Conservation (phyloP, 2,329 filamentous ascomycete species). For the Fusarium buxicola region DNA sequence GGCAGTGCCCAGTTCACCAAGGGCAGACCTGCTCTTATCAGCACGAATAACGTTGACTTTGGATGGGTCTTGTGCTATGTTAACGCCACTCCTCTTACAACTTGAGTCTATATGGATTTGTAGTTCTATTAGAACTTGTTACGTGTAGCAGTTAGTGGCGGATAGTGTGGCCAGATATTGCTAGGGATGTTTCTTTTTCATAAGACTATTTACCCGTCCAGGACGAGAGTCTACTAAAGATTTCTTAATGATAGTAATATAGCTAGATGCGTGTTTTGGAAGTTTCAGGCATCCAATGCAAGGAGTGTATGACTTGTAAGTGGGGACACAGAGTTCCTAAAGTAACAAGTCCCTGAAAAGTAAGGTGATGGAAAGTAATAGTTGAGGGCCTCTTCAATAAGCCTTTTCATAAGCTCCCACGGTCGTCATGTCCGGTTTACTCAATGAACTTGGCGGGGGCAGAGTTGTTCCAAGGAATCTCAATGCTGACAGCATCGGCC, state of each 20-base stretch:
- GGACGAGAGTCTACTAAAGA: too few species aligned
- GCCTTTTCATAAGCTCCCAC: conserved; percentile 12
- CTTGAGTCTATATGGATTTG: too few species aligned
- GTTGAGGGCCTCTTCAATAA: conserved; percentile 12
- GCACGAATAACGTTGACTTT: conserved; percentile 32
- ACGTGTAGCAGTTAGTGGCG: too few species aligned
- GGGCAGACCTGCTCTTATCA: conserved; percentile 10
- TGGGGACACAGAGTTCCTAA: conserved; percentile 13
- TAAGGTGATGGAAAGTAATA: conserved; percentile 18
- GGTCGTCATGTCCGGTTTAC: not conserved
- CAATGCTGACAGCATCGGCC: conserved; percentile 66
- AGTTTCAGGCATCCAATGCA: not conserved
- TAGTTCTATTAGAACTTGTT: too few species aligned
- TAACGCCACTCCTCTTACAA: too few species aligned
- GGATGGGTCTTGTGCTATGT: conserved; percentile 36
- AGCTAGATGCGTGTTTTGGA: too few species aligned
- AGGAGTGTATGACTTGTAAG: not conserved
- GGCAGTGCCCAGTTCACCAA: conserved; percentile 26
- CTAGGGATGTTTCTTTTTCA: too few species aligned
- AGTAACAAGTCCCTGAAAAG: conserved; percentile 11
- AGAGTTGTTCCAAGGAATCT: conserved; percentile 33
- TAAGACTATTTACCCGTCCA: too few species aligned
- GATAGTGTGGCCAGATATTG: too few species aligned
- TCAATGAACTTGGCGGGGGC: not conserved
- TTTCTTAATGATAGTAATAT: too few species aligned